Base-by-base conservation (phyloP, 2,329 filamentous ascomycete species). In the Pezicula neosporulosa region DNA sequence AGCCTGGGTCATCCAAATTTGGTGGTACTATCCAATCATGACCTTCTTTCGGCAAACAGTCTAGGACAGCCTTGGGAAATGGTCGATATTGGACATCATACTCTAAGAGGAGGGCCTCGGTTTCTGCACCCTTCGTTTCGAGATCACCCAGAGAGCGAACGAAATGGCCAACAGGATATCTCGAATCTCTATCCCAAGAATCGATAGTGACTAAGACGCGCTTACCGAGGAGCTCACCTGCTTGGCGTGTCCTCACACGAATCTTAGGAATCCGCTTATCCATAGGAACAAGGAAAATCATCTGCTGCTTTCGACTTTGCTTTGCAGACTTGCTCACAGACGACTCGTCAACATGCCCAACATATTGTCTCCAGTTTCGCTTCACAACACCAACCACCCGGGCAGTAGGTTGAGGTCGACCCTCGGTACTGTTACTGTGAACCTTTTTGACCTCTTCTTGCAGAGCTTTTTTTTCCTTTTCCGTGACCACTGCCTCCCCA, bases 261-360 rank as follows among this genome's bases (percentile, higher is more conserved):
- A 99, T 97, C 74, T 97, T 99, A 2, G 94, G 94, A 19, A 99
- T 89, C 63, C 90, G 87, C 76, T 96, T 97, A 71, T 99, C 93
- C 93, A 99, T 97, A 4, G 94, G 92, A 45, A 97, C 85, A 16
- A 99, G 78, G 70, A 99, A 99, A 13, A 99, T 91, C 15, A 83
- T 95, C 66, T 97, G 91, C 66, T 95, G 90, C 62, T 88, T 88
- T 52, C 91, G 82, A 28, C 90, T 90, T 60, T 91, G 86, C 54
- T 84, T 86, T 2, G 82, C 81, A 3, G 84, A 81, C 48, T 85
- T 82, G 63, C 86, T 86, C 45, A 91, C 86, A 2, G 92, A 95
- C 10, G 88, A 89, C 47, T 87, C 85, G 66, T 99, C 94, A 51
- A 99, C 87, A 66, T 97, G 92, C 2, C 94, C 94, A 55, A 99